A percentile compares a stretch with the other conserved stretches of the same genome.
Evolutionary conservation across 257 asterid species (phyloP).

Genomic region (Plantago ovata): DNA sequence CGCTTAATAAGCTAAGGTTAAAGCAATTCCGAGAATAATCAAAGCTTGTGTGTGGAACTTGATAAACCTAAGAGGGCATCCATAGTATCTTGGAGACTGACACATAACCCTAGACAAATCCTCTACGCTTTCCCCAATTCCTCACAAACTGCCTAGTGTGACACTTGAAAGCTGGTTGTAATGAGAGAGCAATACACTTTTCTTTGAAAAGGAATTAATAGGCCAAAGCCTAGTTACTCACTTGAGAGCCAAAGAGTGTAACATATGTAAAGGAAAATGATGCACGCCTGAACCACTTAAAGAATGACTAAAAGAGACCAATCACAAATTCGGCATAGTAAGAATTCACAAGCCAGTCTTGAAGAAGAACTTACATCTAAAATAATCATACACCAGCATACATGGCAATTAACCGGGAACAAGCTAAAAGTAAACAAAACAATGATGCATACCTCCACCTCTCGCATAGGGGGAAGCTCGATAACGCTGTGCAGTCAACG

Average conservation of each 20-base stretch:
- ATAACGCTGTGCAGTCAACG: constrained; percentile 38
- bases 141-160: too few relatives aligned
- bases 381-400: neutral
- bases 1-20: neutral
- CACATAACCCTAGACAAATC: too few relatives aligned
- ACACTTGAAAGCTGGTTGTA: too few relatives aligned
- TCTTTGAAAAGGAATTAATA: too few relatives aligned
- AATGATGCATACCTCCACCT: constrained; percentile 36
- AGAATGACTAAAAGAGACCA: neutral
- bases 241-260: neutral
- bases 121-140: too few relatives aligned
- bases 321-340: neutral
- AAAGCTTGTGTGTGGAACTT: neutral
- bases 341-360: neutral
- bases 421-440: constrained; percentile 8
- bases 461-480: constrained; percentile 34
- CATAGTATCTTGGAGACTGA: too few relatives aligned
- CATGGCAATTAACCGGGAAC: constrained; percentile 1
- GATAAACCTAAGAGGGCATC: neutral
- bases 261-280: constrained; percentile 11
- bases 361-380: neutral
- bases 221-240: too few relatives aligned
- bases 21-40: neutral
- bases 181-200: too few relatives aligned
- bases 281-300: neutral